Conservation (phyloP, 176 grass and related monocot genomes). For the Bothriochloa decipiens region DNA sequence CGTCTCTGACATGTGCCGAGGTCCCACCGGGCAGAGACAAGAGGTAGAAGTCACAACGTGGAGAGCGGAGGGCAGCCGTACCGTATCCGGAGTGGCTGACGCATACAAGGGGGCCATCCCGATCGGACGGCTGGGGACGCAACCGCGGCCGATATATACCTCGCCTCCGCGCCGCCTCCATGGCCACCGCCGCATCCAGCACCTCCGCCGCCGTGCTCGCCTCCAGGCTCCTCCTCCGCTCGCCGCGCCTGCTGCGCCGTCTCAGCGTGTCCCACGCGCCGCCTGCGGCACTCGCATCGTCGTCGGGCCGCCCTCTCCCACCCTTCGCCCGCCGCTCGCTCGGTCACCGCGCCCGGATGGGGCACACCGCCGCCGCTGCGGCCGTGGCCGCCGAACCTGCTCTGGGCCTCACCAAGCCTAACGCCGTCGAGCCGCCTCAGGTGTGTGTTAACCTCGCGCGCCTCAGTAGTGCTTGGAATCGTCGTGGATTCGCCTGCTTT, state of each 20-base stretch:
- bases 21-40: not conserved
- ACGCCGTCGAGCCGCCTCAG: constrained; percentile 74
- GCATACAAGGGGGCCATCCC: constrained; percentile 33
- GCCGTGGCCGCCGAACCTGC: constrained; percentile 34
- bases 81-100: constrained; percentile 46
- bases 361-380: constrained; percentile 55
- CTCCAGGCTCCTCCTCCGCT: constrained; percentile 34
- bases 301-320: constrained; percentile 9
- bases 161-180: constrained; percentile 6
- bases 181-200: constrained; percentile 55
- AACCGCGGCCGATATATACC: constrained; percentile 58
- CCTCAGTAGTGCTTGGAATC: not conserved
- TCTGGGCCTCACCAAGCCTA: constrained; percentile 83
- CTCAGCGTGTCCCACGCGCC: constrained; percentile 13
- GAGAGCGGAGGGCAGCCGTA: not conserved
- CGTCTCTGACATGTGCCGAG: accelerated
- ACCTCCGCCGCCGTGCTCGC: constrained; percentile 51
- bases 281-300: constrained; percentile 24
- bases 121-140: constrained; percentile 53
- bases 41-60: not conserved
- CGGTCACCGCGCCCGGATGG: constrained; percentile 68
- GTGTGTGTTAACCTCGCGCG: constrained; percentile 38
- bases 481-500: constrained; percentile 22
- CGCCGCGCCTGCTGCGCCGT: constrained; percentile 37
- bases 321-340: constrained; percentile 15